phyloP scores from a whole-genome alignment of 148 eudicot genomes.

The Limonium bicolor region DNA sequence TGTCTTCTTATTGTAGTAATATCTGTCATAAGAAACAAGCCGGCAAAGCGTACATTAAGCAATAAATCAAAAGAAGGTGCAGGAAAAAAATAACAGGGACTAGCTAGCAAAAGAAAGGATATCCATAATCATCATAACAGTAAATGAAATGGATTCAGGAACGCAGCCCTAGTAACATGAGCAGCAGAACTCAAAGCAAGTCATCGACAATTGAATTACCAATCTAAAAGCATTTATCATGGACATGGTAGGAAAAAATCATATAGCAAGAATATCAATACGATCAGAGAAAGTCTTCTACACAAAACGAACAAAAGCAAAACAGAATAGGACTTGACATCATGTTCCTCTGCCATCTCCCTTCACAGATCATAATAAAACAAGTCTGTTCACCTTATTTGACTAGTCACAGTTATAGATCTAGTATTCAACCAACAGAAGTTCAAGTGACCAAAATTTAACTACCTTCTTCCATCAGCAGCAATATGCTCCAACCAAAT shows the following conservation, averaged over 20 bases:
- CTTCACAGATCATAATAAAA: not conserved
- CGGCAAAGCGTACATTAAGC: slow-evolving; percentile 1
- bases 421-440: not conserved
- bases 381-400: too few species aligned
- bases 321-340: not conserved
- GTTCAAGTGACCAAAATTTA: not conserved
- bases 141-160: not conserved
- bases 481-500: slow-evolving; percentile 75
- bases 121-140: not conserved
- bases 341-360: not conserved
- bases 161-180: not conserved
- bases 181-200: too few species aligned
- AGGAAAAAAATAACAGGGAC: not conserved
- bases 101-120: not conserved
- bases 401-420: too few species aligned
- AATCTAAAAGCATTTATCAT: too few species aligned
- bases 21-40: slow-evolving; percentile 28
- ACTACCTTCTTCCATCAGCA: slow-evolving; percentile 67
- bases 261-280: too few species aligned
- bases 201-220: too few species aligned
- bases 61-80: not conserved
- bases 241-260: too few species aligned
- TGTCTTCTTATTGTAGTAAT: slow-evolving; percentile 67
- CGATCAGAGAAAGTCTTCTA: not conserved
- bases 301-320: not conserved